Base-by-base conservation (phyloP, 2,329 filamentous ascomycete genomes). In the Microdochium bolleyi region DNA sequence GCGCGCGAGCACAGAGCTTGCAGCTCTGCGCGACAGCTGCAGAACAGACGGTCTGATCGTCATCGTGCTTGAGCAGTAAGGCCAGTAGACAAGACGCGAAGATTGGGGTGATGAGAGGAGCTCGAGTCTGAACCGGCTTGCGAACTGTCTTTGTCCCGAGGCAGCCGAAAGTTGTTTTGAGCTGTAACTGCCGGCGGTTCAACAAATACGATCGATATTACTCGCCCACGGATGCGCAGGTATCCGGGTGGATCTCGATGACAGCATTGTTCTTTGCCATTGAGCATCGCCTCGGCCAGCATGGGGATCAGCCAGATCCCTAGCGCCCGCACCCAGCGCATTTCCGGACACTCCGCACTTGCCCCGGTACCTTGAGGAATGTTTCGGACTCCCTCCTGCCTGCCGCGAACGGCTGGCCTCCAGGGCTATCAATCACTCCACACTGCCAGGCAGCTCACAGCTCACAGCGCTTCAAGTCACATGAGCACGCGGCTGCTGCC, bases 41-140 rank as follows among this genome's bases (percentile, higher is more conserved):
- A 62, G 61, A 49, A 68, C 61, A 25, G 69, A 67, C 54, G 70
- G 70, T 55, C 70, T 68, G 53, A 73, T 56, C 38, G 71, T 67
- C 73, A 21, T 21, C 24, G 24, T 49, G 4, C 24, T 21, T 46
- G n/a, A 19, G 16, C 11, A n/a, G 13, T 41, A 41, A 11, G n/a
- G n/a, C 13, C 13, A 41, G 16, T 16, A 7, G 13, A n/a, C 30
- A 34, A 41, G 37, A 8, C 37, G 11, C 11, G 37, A 41, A n/a
- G 19, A 41, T 16, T 46, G 41, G 4, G 13, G 5, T 41, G 7
- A 41, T 16, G 16, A 16, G 7, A 19, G 37, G 16, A 41, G 16
- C 37, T 5, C 14, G 14, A 41, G 37, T 4, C 19, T 4, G 14
- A 41, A 19, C 14, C 7, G 37, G 16, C 13, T 41, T 41, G 37